Evolutionary conservation across 179 eudicot species (phyloP).

Genomic region (Beta corolliflora): DNA sequence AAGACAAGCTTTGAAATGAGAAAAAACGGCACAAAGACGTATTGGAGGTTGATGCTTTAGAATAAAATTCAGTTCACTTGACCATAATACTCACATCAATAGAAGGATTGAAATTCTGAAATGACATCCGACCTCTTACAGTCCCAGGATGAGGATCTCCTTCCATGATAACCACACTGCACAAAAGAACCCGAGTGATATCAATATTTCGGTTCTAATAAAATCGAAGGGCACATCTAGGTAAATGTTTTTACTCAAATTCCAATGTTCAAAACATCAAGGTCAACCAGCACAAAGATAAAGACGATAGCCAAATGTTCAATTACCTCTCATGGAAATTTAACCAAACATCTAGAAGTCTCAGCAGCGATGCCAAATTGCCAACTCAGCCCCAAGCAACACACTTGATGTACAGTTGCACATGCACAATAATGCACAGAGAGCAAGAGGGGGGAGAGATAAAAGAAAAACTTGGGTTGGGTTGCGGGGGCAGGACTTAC

Average conservation of each 20-base stretch:
- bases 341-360: neutral
- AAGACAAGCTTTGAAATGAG: slow-evolving; percentile 44
- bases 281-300: neutral
- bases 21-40: slow-evolving; percentile 19
- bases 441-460: neutral
- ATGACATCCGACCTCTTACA: slow-evolving; percentile 85
- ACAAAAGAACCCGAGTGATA: slow-evolving; percentile 1
- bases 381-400: neutral
- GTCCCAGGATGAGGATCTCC: slow-evolving; percentile 90
- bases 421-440: neutral
- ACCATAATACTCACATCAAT: slow-evolving; percentile 77
- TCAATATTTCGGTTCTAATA: neutral
- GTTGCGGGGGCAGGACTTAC: neutral
- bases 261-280: neutral
- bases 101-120: slow-evolving; percentile 78
- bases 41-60: neutral
- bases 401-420: too few species aligned
- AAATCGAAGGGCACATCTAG: neutral
- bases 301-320: neutral
- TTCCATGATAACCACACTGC: slow-evolving; percentile 83
- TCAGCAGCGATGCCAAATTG: neutral
- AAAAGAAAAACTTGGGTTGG: neutral
- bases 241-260: neutral
- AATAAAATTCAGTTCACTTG: slow-evolving; percentile 9
- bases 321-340: neutral